Percentiles rank a stretch among this genome's conserved stretches.
Evolutionary conservation across 148 eudicot genomes (phyloP).

Genomic region (Agrostemma githago): DNA sequence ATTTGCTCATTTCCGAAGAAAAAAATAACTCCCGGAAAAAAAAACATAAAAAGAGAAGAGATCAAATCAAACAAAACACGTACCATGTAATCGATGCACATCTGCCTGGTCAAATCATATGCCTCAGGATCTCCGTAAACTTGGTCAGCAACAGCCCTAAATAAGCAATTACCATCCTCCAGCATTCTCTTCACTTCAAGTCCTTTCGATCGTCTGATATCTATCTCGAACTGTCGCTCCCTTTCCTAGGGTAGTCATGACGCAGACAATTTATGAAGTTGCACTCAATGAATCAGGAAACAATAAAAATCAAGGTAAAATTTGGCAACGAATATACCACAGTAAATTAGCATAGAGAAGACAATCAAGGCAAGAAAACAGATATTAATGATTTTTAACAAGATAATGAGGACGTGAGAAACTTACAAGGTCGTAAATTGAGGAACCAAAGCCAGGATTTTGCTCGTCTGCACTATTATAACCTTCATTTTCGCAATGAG

Average conservation of each 20-base stretch:
- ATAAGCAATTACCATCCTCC: slow-evolving; percentile 93
- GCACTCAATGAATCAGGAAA: background rate
- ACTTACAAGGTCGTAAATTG: slow-evolving; percentile 79
- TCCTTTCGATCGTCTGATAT: slow-evolving; percentile 76
- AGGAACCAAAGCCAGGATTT: slow-evolving; percentile 55
- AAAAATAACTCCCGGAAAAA: background rate
- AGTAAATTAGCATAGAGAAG: background rate
- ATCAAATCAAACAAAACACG: background rate
- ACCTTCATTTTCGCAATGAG: slow-evolving; percentile 85
- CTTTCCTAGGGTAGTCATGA: slow-evolving; percentile 57
- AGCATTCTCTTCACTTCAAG: slow-evolving; percentile 88
- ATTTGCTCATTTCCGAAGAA: background rate
- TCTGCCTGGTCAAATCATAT: slow-evolving; percentile 90
- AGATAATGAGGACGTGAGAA: background rate
- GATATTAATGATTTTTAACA: background rate
- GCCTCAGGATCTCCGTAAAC: slow-evolving; percentile 91
- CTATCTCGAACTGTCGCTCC: slow-evolving; percentile 89
- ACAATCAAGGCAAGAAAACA: background rate
- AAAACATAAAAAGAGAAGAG: background rate
- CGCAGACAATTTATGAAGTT: slow-evolving; percentile 1
- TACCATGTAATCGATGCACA: slow-evolving; percentile 99
- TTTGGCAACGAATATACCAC: background rate
- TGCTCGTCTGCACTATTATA: slow-evolving; percentile 99
- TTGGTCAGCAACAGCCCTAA: slow-evolving; percentile 99
- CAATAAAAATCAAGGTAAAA: background rate